These are phyloP conservation scores for Aspergillus novofumigatus DNA, from an alignment of 2,329 filamentous ascomycete genomes.

Conservation along the genomic window DNA sequence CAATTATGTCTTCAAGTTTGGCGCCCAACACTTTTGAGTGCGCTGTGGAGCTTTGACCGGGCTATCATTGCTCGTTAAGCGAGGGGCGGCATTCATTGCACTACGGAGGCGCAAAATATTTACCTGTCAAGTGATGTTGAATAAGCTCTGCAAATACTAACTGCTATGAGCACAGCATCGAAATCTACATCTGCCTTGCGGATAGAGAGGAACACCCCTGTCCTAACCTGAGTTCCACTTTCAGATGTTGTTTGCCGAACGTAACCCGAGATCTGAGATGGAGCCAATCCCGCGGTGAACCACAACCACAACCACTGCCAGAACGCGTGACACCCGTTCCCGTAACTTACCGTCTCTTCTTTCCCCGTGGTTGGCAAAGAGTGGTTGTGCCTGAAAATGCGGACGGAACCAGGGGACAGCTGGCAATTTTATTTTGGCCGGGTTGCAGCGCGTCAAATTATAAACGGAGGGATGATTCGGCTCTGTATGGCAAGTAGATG, in stretches of 20 bases:
- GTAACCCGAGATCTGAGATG: constrained; percentile 5
- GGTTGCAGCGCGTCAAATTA: background rate
- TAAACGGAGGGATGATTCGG: background rate
- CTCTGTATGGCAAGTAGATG: background rate
- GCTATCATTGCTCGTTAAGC: background rate
- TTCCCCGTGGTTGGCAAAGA: constrained; percentile 5
- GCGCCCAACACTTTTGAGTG: background rate
- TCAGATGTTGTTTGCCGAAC: constrained; percentile 5
- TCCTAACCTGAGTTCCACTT: background rate
- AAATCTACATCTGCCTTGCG: background rate
- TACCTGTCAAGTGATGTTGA: background rate
- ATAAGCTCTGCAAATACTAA: background rate
- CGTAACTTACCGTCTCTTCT: constrained; percentile 10
- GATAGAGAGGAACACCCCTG: background rate
- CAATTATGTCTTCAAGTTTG: background rate
- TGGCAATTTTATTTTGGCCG: constrained; percentile 1
- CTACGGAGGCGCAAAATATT: background rate
- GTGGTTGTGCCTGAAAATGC: constrained; percentile 5
- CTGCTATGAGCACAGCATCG: background rate
- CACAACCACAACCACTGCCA: background rate
- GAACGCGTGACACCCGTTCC: constrained; percentile 3
- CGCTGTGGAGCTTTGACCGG: background rate
- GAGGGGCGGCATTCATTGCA: background rate
- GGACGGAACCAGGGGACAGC: constrained; percentile 9
- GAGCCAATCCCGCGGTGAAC: background rate